Conservation (phyloP, 192 early-diverging fungal species). For the Coemansia nantahalensis region DNA sequence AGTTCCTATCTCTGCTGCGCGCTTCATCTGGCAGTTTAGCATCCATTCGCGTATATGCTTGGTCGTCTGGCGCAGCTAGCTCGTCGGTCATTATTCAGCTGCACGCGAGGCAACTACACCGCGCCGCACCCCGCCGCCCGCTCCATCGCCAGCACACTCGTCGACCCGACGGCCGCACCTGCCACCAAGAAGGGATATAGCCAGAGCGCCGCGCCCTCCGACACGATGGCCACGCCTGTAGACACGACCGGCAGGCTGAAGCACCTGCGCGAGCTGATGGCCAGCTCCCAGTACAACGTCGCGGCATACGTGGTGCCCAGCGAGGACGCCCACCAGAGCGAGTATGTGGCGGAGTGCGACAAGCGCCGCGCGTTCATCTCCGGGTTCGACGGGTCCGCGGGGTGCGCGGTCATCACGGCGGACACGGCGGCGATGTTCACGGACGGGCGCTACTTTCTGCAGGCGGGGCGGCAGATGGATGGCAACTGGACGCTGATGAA, state of each 20-base stretch:
- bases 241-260: conserved; percentile 57
- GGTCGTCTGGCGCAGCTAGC: conserved; percentile 22
- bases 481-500: conserved; percentile 95
- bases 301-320: conserved; percentile 78
- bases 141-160: conserved; percentile 24
- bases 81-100: conserved; percentile 30
- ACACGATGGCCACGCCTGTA: conserved; percentile 29
- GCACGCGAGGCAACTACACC: conserved; percentile 10
- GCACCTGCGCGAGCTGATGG: conserved; percentile 63
- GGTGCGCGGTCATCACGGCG: conserved; percentile 81
- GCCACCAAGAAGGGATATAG: conserved; percentile 4
- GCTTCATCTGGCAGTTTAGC: background rate
- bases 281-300: conserved; percentile 53
- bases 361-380: conserved; percentile 87
- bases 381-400: conserved; percentile 98
- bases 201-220: background rate
- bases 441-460: conserved; percentile 97
- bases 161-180: background rate
- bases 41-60: too few relatives aligned
- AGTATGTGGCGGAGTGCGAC: conserved; percentile 91
- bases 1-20: too few relatives aligned
- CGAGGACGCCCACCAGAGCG: conserved; percentile 98
- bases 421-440: conserved; percentile 88
- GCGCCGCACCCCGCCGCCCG: background rate
- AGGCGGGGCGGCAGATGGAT: conserved; percentile 91